phyloP scores from a whole-genome alignment of 2,329 filamentous ascomycete species.

The Paraconiothyrium brasiliense region DNA sequence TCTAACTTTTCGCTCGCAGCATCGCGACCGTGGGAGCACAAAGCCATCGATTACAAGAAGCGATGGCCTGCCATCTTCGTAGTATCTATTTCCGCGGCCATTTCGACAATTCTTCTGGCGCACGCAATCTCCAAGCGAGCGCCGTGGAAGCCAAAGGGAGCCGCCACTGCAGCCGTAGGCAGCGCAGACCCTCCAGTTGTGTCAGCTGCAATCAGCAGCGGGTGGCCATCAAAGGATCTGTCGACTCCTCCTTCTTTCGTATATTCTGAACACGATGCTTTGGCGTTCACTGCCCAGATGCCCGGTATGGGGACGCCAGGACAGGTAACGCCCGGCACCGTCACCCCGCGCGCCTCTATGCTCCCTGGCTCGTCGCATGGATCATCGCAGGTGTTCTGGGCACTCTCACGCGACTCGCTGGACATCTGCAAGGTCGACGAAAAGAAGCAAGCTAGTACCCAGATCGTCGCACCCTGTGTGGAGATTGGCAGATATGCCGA shows the following conservation, averaged over 20 bases:
- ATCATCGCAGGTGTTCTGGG: not conserved
- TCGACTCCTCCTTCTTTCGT: slow-evolving; percentile 7
- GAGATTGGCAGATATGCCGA: slow-evolving; percentile 4
- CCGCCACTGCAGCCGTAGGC: not conserved
- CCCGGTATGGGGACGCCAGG: slow-evolving; percentile 18
- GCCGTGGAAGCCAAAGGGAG: slow-evolving; percentile 17
- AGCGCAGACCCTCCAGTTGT: slow-evolving; percentile 8
- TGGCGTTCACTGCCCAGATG: slow-evolving; percentile 14
- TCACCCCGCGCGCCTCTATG: slow-evolving; percentile 2
- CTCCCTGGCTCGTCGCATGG: slow-evolving; percentile 4
- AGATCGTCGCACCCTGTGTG: too few relatives aligned
- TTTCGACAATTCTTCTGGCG: slow-evolving; percentile 25
- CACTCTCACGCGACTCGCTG: not conserved
- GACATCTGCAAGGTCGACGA: not conserved
- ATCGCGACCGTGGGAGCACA: slow-evolving; percentile 30
- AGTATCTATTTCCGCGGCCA: slow-evolving; percentile 23
- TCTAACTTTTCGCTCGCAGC: slow-evolving; percentile 24
- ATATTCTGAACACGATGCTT: slow-evolving; percentile 15
- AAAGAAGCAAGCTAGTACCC: not conserved
- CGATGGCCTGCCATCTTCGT: slow-evolving; percentile 28
- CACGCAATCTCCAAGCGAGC: slow-evolving; percentile 27
- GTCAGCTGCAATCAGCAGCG: not conserved
- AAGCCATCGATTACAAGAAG: slow-evolving; percentile 21
- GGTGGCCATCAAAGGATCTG: not conserved
- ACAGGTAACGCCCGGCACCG: slow-evolving; percentile 13